Base-by-base conservation (phyloP, 1,139 yeast species). In the Pichia sp. region DNA sequence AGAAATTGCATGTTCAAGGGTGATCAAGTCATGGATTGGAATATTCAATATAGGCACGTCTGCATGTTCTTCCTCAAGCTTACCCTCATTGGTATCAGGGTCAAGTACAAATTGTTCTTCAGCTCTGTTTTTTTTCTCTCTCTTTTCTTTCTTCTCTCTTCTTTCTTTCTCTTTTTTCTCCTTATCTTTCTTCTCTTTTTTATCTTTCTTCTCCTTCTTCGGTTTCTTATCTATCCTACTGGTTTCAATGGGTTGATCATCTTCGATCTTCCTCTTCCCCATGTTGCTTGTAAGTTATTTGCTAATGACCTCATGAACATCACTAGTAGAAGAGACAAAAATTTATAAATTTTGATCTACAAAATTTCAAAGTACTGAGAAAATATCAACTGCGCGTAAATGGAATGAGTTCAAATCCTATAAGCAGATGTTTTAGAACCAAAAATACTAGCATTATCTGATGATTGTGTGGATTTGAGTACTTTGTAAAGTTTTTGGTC, bases 401-500 rank as follows among this genome's bases (percentile, higher is more conserved):
- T n/a, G n/a, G n/a, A n/a, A n/a, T n/a, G n/a, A n/a, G 14, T 15
- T 14, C 21, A 8, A 6, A 43, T 7, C 9, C 49, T 52, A 36
- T 56, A 54, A 2, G 52, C 46, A 15, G 46, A 18, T 1, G 53
- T 50, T 9, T 55, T 58, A 9, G 61, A 44, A 2, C 66, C 54
- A 58, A 51, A 42, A 49, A 52, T 31, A 55, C 63, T 30, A 54
- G 54, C 6, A 44, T 49, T 17, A 4, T 42, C 33, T 2, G 51
- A 49, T 3, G 47, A 43, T 10, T 52, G 54, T 25, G 54, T 55
- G 35, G 68, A 69, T 34, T 68, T 62, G 31, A 74, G 48, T 4
- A 72, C 69, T 24, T 66, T 64, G 50, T 68, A 74, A 17, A 73
- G 56, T 34, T 59, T 50, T 37, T 45, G 48, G 8, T 51, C 18